A percentile compares a stretch with the other conserved stretches of the same genome.
phyloP scores from a whole-genome alignment of 2,329 filamentous ascomycete species.

The Chaetomiaceae sp. region DNA sequence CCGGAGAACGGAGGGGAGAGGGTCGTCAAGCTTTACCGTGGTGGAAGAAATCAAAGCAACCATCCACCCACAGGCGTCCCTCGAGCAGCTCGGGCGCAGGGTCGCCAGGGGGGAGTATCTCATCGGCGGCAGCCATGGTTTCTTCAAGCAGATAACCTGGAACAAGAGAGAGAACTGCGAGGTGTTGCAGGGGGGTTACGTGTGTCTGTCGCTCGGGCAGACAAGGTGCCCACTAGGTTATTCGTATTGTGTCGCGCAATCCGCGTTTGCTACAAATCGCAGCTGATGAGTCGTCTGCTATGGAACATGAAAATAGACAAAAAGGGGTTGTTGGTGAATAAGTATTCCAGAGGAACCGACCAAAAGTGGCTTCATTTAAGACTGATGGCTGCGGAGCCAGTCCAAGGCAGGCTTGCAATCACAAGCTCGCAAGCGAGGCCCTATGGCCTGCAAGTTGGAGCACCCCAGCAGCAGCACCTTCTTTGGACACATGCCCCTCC shows the following conservation, averaged over 20 bases:
- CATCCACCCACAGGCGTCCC: conserved; percentile 92
- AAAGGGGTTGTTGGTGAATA: background rate
- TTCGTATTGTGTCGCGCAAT: no score
- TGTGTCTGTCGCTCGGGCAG: no score
- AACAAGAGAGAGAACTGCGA: no score
- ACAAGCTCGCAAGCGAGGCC: background rate
- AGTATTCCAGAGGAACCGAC: no score
- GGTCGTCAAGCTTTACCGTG: conserved; percentile 61
- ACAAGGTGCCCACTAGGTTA: no score
- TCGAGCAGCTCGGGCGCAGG: conserved; percentile 53
- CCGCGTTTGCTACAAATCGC: no score
- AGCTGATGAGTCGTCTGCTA: no score
- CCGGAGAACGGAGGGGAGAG: no score
- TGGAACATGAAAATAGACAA: no score
- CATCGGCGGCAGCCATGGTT: conserved; percentile 22
- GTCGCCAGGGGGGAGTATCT: conserved; percentile 37
- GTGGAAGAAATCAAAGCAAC: conserved; percentile 98
- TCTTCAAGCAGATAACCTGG: no score
- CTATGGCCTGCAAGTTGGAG: background rate
- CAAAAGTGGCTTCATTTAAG: background rate
- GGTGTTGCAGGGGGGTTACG: no score
- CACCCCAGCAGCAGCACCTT: background rate
- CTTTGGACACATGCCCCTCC: background rate
- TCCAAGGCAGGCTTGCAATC: no score
- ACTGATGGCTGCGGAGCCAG: background rate